phyloP scores from a whole-genome alignment of 2,329 filamentous ascomycete genomes.

The Ophiocordyceps australis region DNA sequence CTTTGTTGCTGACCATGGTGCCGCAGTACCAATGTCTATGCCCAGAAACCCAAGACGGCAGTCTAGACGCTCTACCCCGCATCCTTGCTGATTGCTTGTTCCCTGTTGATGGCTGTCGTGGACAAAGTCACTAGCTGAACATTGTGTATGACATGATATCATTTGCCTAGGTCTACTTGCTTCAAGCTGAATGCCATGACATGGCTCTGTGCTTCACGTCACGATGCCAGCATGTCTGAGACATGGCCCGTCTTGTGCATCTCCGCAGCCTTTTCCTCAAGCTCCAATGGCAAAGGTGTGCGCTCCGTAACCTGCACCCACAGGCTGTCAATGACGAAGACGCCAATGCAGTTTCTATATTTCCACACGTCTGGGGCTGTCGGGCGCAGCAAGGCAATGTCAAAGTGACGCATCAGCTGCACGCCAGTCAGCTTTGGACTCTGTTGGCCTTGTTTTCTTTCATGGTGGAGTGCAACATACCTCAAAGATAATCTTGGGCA shows the following conservation, averaged over 20 bases:
- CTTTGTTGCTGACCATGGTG: background rate
- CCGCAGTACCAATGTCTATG: conserved; percentile 1
- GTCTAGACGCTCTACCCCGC: no score
- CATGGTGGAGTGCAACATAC: conserved; percentile 8
- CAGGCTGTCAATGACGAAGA: conserved; percentile 13
- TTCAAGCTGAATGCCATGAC: no score
- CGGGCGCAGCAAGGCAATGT: conserved; percentile 9
- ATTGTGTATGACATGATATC: no score
- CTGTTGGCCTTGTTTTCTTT: background rate
- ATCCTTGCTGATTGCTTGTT: no score
- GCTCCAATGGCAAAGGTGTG: no score
- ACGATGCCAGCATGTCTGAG: no score
- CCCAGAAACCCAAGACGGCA: background rate
- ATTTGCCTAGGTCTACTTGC: no score
- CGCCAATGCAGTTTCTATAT: conserved; percentile 8
- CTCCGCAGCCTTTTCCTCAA: no score
- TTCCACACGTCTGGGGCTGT: conserved; percentile 10
- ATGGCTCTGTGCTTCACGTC: no score
- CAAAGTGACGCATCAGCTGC: conserved; percentile 12
- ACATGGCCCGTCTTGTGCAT: no score
- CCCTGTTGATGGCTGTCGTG: no score
- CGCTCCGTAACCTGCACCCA: conserved; percentile 12
- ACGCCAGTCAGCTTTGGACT: background rate
- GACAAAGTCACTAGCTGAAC: no score
- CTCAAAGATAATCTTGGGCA: conserved; percentile 20